Conservation (phyloP, 2,329 filamentous ascomycete genomes). For the Bipolaris victoriae region DNA sequence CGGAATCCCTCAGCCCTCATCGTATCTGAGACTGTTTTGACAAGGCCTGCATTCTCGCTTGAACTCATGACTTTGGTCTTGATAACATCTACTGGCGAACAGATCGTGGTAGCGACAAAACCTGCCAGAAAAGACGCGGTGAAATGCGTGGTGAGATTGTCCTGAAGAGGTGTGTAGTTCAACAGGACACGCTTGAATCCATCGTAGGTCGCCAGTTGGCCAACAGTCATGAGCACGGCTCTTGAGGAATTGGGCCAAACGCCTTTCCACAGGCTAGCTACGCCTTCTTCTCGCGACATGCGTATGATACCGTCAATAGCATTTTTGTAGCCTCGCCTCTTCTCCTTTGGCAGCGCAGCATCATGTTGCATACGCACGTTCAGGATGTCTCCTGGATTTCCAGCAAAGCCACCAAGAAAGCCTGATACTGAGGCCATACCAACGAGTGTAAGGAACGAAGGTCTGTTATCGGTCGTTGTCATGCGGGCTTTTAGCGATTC, state of each 20-base stretch:
- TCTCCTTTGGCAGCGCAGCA: slow-evolving; percentile 71
- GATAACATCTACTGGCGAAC: slow-evolving; percentile 85
- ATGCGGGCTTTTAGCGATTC: slow-evolving; percentile 83
- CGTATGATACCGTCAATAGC: slow-evolving; percentile 84
- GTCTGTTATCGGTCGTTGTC: slow-evolving; percentile 58
- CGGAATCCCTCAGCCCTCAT: slow-evolving; percentile 72
- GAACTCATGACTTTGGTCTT: slow-evolving; percentile 88
- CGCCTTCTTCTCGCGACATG: slow-evolving; percentile 86
- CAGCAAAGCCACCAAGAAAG: slow-evolving; percentile 84
- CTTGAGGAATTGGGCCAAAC: slow-evolving; percentile 82
- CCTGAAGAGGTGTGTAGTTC: slow-evolving; percentile 66
- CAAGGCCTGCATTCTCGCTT: slow-evolving; percentile 60
- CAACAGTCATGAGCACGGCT: slow-evolving; percentile 86
- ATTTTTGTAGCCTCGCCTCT: slow-evolving; percentile 87
- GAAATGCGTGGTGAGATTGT: slow-evolving; percentile 79
- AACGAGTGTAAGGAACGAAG: slow-evolving; percentile 77
- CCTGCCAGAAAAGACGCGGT: slow-evolving; percentile 78
- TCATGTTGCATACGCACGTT: slow-evolving; percentile 99
- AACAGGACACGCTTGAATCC: slow-evolving; percentile 76
- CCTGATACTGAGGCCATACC: slow-evolving; percentile 83
- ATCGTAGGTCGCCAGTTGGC: slow-evolving; percentile 84
- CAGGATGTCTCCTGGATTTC: slow-evolving; percentile 93
- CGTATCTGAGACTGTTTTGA: slow-evolving; percentile 68
- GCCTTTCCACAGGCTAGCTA: slow-evolving; percentile 77
- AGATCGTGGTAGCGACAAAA: slow-evolving; percentile 83